These are phyloP conservation scores for Phytophthora sp. DNA, from an alignment of 352 stramenopile genomes.

Conservation along the genomic window DNA sequence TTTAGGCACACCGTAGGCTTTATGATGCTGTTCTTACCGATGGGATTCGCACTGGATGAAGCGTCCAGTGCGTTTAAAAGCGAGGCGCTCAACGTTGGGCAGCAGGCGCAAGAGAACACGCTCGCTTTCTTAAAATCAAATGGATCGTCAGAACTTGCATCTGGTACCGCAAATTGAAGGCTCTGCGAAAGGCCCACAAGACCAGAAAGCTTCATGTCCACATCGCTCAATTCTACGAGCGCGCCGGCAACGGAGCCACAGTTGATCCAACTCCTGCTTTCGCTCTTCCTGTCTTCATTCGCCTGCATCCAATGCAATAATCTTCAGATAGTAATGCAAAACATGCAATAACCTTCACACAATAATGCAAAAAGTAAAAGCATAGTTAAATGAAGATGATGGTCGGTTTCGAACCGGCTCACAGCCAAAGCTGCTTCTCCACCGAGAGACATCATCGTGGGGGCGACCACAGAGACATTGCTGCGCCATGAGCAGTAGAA, in stretches of 20 bases:
- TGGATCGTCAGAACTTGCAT: neutral
- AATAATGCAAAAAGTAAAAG: too few relatives aligned
- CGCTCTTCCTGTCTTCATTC: too few relatives aligned
- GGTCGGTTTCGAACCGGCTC: too few relatives aligned
- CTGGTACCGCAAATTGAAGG: constrained; percentile 7
- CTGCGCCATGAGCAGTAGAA: too few relatives aligned
- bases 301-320: too few relatives aligned
- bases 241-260: neutral
- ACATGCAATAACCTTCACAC: too few relatives aligned
- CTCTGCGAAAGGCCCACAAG: constrained; percentile 15
- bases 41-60: constrained; percentile 8
- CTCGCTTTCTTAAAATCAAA: constrained; percentile 5
- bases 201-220: constrained; percentile 1
- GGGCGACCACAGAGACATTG: too few relatives aligned
- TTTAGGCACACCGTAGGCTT: constrained; percentile 18
- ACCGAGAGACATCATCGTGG: too few relatives aligned
- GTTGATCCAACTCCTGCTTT: constrained; percentile 4
- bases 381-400: too few relatives aligned
- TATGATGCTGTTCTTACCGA: constrained; percentile 27
- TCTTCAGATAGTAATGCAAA: too few relatives aligned
- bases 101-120: neutral
- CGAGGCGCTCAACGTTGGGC: constrained; percentile 1
- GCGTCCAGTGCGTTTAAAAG: constrained; percentile 11
- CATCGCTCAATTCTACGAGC: constrained; percentile 4
- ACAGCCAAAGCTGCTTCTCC: too few relatives aligned